These are phyloP conservation scores for Alternaria infectoria DNA, from an alignment of 2,329 filamentous ascomycete genomes.

Conservation along the genomic window DNA sequence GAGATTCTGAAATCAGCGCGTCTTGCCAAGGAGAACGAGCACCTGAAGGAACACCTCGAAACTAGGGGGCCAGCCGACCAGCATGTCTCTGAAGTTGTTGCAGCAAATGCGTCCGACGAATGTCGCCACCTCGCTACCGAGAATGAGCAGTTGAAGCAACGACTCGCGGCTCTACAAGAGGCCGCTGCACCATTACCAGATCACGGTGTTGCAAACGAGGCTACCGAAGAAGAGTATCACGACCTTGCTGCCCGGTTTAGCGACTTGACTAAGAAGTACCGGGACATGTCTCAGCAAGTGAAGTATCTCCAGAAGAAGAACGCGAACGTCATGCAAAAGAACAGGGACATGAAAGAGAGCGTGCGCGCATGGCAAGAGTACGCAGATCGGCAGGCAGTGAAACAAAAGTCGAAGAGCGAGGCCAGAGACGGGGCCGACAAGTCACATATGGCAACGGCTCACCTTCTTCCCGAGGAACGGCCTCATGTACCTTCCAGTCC, in stretches of 20 bases:
- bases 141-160: conserved; percentile 7
- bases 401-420: conserved; percentile 27
- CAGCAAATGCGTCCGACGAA: not conserved
- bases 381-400: conserved; percentile 37
- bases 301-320: conserved; percentile 46
- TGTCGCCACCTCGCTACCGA: conserved; percentile 20
- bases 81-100: not conserved
- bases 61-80: not conserved
- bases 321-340: conserved; percentile 41
- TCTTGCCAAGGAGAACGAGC: conserved; percentile 31
- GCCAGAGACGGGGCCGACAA: conserved; percentile 12
- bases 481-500: conserved; percentile 34
- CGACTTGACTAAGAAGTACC: conserved; percentile 41
- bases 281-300: conserved; percentile 32
- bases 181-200: not conserved
- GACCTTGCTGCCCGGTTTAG: conserved; percentile 38
- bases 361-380: conserved; percentile 49
- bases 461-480: conserved; percentile 14
- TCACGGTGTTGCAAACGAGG: not conserved
- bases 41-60: conserved; percentile 2
- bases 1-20: conserved; percentile 34
- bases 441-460: conserved; percentile 1
- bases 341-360: conserved; percentile 49
- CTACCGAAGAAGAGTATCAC: conserved; percentile 31
- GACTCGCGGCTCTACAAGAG: not conserved